Conservation (phyloP, 108 stramenopile genomes). For the Nitzschia sp. region DNA sequence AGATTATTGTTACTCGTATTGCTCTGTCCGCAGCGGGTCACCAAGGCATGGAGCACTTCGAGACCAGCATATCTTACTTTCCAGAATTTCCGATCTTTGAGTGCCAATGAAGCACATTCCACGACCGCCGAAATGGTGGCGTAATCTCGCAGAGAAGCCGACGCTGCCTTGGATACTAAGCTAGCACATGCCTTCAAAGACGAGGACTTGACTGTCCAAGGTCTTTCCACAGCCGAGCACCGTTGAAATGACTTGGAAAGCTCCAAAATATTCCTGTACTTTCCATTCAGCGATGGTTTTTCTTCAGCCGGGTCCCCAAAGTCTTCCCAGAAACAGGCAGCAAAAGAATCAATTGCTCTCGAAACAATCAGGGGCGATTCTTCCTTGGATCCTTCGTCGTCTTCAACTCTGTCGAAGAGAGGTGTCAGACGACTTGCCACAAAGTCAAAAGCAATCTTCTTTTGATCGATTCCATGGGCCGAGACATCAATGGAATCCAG, state of each 20-base stretch:
- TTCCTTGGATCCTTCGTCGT: conserved; percentile 6
- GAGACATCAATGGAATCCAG: conserved; percentile 32
- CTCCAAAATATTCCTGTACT: not conserved
- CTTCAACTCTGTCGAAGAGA: conserved; percentile 19
- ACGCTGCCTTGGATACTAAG: conserved; percentile 44
- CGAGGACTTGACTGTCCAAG: conserved; percentile 65
- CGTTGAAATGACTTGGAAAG: conserved; percentile 25
- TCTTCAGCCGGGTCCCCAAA: conserved; percentile 28
- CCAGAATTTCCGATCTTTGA: conserved; percentile 85
- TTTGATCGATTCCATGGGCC: conserved; percentile 1
- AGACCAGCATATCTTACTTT: conserved; percentile 53
- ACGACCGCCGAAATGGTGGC: conserved; percentile 37
- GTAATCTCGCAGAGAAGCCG: conserved; percentile 39
- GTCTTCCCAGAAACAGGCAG: conserved; percentile 53
- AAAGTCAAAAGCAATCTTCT: not conserved
- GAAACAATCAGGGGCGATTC: conserved; percentile 73
- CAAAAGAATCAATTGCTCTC: conserved; percentile 63
- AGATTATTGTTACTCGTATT: not conserved
- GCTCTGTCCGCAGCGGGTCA: conserved; percentile 39
- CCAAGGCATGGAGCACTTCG: conserved; percentile 30
- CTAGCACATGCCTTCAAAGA: conserved; percentile 47
- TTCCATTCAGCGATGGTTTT: not conserved
- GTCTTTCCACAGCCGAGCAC: conserved; percentile 40
- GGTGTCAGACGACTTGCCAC: conserved; percentile 13
- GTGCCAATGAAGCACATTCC: conserved; percentile 40